Conservation (phyloP, 2,329 filamentous ascomycete species). For the Fusarium virguliforme region DNA sequence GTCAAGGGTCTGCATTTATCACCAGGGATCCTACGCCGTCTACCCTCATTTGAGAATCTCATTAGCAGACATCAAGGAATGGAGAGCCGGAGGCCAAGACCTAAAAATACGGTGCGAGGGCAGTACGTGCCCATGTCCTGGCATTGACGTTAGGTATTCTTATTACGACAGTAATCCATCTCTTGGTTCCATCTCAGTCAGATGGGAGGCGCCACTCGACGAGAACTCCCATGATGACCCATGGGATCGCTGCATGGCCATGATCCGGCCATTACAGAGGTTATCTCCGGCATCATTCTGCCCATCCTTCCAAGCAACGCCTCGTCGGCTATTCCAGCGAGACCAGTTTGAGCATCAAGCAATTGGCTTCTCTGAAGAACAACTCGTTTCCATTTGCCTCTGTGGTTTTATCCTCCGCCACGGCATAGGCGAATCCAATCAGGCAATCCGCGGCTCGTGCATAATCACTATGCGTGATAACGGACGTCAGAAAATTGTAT, state of each 20-base stretch:
- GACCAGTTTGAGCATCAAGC: background rate
- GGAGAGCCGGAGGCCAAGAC: background rate
- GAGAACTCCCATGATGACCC: background rate
- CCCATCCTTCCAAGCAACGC: background rate
- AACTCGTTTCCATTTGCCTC: no score
- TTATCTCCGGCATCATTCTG: conserved; percentile 1
- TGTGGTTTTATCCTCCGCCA: no score
- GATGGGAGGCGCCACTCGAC: background rate
- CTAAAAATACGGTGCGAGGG: background rate
- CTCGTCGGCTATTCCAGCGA: background rate
- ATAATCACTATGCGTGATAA: no score
- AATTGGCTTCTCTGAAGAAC: no score
- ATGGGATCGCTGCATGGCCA: background rate
- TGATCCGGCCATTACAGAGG: background rate
- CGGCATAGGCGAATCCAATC: no score
- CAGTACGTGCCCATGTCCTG: background rate
- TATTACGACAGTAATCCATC: background rate
- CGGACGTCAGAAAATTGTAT: background rate
- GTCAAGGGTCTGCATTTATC: background rate
- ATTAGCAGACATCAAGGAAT: background rate
- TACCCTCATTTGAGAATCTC: conserved; percentile 1
- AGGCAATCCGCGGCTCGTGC: no score
- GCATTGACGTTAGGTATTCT: background rate
- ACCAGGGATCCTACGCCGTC: background rate
- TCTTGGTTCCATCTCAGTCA: background rate